These are phyloP conservation scores for Phaeophleospora eucalypticola DNA, from an alignment of 2,329 filamentous ascomycete species.

Conservation along the genomic window DNA sequence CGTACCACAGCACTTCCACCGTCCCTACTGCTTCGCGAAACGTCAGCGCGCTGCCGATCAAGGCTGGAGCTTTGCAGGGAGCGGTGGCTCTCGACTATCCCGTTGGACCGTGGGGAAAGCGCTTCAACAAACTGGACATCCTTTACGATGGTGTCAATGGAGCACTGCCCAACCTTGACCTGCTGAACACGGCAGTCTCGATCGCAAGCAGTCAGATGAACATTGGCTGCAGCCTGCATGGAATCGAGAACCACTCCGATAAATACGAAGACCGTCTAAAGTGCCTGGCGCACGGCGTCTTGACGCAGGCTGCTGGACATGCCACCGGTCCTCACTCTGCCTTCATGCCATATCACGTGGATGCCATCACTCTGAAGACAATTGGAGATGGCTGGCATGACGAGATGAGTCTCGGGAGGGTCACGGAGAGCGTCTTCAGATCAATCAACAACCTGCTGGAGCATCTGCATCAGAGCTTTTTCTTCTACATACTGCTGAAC, in stretches of 20 bases:
- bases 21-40: slow-evolving; percentile 45
- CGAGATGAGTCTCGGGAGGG: slow-evolving; percentile 89
- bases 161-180: slow-evolving; percentile 88
- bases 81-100: slow-evolving; percentile 93
- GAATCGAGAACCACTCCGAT: slow-evolving; percentile 74
- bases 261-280: slow-evolving; percentile 75
- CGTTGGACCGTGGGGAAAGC: slow-evolving; percentile 61
- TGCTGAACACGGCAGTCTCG: slow-evolving; percentile 88
- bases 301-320: slow-evolving; percentile 83
- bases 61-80: slow-evolving; percentile 88
- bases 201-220: slow-evolving; percentile 92
- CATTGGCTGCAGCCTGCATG: slow-evolving; percentile 75
- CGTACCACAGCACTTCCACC: slow-evolving; percentile 88
- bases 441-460: slow-evolving; percentile 95
- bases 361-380: slow-evolving; percentile 88
- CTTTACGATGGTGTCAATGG: slow-evolving; percentile 95
- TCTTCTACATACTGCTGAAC: slow-evolving; percentile 95
- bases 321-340: slow-evolving; percentile 88
- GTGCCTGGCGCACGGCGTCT: slow-evolving; percentile 89
- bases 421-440: slow-evolving; percentile 84
- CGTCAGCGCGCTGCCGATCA: slow-evolving; percentile 75
- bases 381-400: slow-evolving; percentile 93
- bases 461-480: slow-evolving; percentile 97
- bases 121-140: slow-evolving; percentile 84
- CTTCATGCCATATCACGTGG: slow-evolving; percentile 97